Percentiles rank a stretch among this genome's conserved stretches.
Evolutionary conservation across 2,329 filamentous ascomycete genomes (phyloP).

Genomic region (Talaromyces sp.): DNA sequence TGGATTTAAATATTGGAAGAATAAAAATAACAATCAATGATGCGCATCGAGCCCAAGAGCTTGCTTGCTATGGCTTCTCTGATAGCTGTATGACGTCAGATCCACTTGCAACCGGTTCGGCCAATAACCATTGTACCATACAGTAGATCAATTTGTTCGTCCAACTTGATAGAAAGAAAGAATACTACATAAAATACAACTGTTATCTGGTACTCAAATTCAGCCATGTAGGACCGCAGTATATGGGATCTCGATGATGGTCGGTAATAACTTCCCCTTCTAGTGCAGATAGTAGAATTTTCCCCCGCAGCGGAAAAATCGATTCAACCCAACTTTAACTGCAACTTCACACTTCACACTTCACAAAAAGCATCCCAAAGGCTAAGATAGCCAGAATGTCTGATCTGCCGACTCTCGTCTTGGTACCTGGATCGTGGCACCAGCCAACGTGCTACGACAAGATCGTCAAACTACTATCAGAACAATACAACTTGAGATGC

Average conservation of each 20-base stretch:
- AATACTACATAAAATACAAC: too few relatives aligned
- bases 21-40: background rate
- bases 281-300: background rate
- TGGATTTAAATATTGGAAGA: background rate
- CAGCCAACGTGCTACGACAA: conserved; percentile 41
- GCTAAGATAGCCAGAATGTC: too few relatives aligned
- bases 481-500: conserved; percentile 36
- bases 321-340: too few relatives aligned
- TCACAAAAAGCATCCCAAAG: background rate
- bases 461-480: conserved; percentile 37
- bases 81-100: conserved; percentile 28
- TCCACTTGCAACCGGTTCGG: conserved; percentile 9
- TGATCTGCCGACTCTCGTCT: conserved; percentile 42
- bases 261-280: background rate
- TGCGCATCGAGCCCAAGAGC: background rate
- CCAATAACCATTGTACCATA: background rate
- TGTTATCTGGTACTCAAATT: too few relatives aligned
- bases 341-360: background rate
- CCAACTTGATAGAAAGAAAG: too few relatives aligned
- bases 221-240: too few relatives aligned
- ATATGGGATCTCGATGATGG: background rate
- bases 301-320: background rate
- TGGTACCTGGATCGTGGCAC: conserved; percentile 56
- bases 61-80: conserved; percentile 5
- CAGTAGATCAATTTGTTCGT: too few relatives aligned